A percentile compares a stretch with the other conserved stretches of the same genome.
phyloP scores from a whole-genome alignment of 352 stramenopile species.

The Pythium aquatile region DNA sequence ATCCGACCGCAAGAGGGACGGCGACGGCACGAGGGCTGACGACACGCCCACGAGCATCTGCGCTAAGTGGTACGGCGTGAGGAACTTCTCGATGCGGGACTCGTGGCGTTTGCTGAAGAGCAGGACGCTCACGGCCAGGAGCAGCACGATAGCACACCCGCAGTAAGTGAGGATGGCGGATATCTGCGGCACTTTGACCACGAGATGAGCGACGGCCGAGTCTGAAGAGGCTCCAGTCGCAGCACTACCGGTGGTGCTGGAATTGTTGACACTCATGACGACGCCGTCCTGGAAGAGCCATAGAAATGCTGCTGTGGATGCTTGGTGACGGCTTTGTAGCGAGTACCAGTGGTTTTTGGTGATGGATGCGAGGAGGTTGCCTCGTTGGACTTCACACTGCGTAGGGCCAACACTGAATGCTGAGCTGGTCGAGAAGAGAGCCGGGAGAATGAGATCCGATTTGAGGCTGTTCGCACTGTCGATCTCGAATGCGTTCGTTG shows the following conservation, averaged over 20 bases:
- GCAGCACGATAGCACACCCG: slow-evolving; percentile 20
- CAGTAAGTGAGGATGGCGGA: slow-evolving; percentile 24
- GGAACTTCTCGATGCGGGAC: slow-evolving; percentile 28
- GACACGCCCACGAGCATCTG: slow-evolving; percentile 22
- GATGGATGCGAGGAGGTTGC: slow-evolving; percentile 22
- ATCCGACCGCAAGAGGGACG: slow-evolving; percentile 22
- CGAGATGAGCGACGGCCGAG: slow-evolving; percentile 9
- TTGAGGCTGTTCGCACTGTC: slow-evolving; percentile 18
- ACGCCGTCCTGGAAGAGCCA: slow-evolving; percentile 29
- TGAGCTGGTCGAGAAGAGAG: not conserved
- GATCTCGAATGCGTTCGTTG: slow-evolving; percentile 12
- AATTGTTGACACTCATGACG: slow-evolving; percentile 4
- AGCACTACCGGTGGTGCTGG: not conserved
- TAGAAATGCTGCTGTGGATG: slow-evolving; percentile 13
- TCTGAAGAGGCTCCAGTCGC: not conserved
- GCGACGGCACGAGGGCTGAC: slow-evolving; percentile 17
- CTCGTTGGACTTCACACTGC: slow-evolving; percentile 23
- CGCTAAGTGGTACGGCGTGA: slow-evolving; percentile 25
- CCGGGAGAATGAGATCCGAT: slow-evolving; percentile 20
- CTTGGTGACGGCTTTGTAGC: not conserved
- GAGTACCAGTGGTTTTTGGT: slow-evolving; percentile 25
- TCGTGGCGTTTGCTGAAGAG: slow-evolving; percentile 29
- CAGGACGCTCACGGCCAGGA: slow-evolving; percentile 23
- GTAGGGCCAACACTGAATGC: slow-evolving; percentile 1
- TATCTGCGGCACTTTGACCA: slow-evolving; percentile 15